Evolutionary conservation across 768 basidiomycete genomes (phyloP).

Genomic region (Naganishia randhawae): DNA sequence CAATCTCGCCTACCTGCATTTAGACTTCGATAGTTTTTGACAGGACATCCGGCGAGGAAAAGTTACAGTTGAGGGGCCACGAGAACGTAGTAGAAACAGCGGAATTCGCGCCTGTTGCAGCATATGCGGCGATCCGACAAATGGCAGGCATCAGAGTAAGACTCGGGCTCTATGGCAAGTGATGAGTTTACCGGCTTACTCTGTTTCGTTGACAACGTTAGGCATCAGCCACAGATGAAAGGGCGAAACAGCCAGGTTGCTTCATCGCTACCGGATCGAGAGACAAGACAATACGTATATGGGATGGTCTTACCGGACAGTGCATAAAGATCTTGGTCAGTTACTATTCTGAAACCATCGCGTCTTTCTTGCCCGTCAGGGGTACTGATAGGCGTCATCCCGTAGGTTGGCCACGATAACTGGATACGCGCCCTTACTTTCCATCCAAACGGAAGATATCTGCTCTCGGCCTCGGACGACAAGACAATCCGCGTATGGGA

Average conservation of each 20-base stretch:
- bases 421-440: conserved; percentile 86
- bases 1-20: not conserved
- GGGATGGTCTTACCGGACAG: conserved; percentile 77
- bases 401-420: conserved; percentile 62
- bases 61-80: conserved; percentile 79
- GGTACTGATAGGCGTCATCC: not conserved
- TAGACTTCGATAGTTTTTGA: conserved; percentile 79
- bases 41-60: conserved; percentile 66
- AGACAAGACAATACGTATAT: conserved; percentile 87
- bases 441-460: conserved; percentile 82
- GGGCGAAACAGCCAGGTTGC: conserved; percentile 50
- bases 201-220: conserved; percentile 33
- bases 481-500: conserved; percentile 90
- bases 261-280: conserved; percentile 79
- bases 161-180: not conserved
- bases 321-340: conserved; percentile 70
- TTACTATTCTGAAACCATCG: too few species aligned
- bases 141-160: conserved; percentile 66
- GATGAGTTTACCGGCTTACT: not conserved
- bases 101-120: conserved; percentile 71
- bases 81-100: conserved; percentile 80
- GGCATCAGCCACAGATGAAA: conserved; percentile 56
- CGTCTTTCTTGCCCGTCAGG: not conserved
- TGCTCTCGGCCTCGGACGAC: conserved; percentile 88
- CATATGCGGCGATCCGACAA: conserved; percentile 72